Percentiles rank a stretch among this genome's conserved stretches.
phyloP scores from a whole-genome alignment of 2,329 filamentous ascomycete species.

The Cadophora luteo-olivacea region DNA sequence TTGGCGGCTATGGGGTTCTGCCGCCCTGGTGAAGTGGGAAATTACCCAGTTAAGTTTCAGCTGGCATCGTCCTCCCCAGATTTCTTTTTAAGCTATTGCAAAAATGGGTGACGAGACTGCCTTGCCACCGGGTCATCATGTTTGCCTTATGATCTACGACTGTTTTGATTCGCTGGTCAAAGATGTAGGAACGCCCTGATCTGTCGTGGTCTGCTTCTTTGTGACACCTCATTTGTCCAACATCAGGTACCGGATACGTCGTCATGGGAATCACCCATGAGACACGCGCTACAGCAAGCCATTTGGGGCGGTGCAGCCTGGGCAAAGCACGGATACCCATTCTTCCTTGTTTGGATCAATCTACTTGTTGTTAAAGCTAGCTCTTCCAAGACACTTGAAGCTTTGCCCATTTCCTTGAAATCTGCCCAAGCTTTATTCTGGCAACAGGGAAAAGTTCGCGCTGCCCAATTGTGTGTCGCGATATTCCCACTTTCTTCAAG shows the following conservation, averaged over 20 bases:
- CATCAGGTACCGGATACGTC: constrained; percentile 5
- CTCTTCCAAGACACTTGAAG: not conserved
- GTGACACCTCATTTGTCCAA: constrained; percentile 4
- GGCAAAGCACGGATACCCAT: not conserved
- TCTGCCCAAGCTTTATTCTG: not conserved
- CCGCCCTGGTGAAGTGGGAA: constrained; percentile 7
- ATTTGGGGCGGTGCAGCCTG: constrained; percentile 14
- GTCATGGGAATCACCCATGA: not conserved
- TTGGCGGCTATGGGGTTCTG: constrained; percentile 7
- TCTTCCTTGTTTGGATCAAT: constrained; percentile 10
- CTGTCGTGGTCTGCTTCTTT: not conserved
- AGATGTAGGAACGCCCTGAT: not conserved
- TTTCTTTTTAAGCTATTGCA: not conserved
- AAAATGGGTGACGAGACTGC: not conserved
- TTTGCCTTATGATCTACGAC: not conserved
- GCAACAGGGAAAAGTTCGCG: not conserved
- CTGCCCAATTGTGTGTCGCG: not conserved
- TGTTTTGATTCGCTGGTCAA: not conserved
- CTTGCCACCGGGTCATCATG: not conserved
- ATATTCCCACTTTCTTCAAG: not conserved
- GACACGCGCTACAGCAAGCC: constrained; percentile 12
- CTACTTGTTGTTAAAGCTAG: constrained; percentile 3
- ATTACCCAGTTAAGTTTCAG: not conserved
- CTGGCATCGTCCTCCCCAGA: not conserved
- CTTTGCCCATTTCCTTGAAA: constrained; percentile 10